Base-by-base conservation (phyloP, 2,329 filamentous ascomycete genomes). In the Penicillium sclerotiorum region DNA sequence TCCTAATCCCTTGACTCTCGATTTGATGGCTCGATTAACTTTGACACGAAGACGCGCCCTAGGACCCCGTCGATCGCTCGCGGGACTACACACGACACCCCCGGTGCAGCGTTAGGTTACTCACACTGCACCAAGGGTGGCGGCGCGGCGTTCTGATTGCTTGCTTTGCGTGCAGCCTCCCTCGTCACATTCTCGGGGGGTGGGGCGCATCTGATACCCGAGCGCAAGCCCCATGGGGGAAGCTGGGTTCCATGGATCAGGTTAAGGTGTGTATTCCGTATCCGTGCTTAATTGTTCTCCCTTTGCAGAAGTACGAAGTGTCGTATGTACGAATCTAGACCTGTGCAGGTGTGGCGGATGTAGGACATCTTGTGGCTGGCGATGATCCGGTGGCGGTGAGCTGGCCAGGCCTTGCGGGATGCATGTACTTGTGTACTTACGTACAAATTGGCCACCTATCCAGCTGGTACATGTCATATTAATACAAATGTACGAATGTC, bases 101-200 rank as follows among this genome's bases (percentile, higher is more conserved):
- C 39, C 40, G 40, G 27, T 32, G 18, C 18, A 21, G 27, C 3
- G 32, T 46, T 49, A 33, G 42, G 52, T 55, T 57, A 47, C 54
- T 55, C 52, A 57, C 33, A 49, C 45, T 49, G 56, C 41, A 32
- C 13, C 30, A 36, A 33, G 45, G 23, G 43, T 37, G 48, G 39
- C 22, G 38, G 36, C n/a, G 9, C 13, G 48, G 41, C 45, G 33
- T 13, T 23, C 37, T 46, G 46, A 35, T 45, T 45, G 42, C 17
- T 46, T 38, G 43, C 44, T 39, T 8, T 23, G 38, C 38, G 18
- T 32, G 37, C 30, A 30, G 37, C 32, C 38, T 28, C 41, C 42
- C 39, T 36, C 47, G 46, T 50, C 50, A 53, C 50, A 49, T 46
- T 52, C 50, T 12, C 17, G 6, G n/a, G 46, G 6, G n/a, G 46